Evolutionary conservation across 2,329 filamentous ascomycete species (phyloP).

Genomic region (Aspergillus pseudoviridinutans): DNA sequence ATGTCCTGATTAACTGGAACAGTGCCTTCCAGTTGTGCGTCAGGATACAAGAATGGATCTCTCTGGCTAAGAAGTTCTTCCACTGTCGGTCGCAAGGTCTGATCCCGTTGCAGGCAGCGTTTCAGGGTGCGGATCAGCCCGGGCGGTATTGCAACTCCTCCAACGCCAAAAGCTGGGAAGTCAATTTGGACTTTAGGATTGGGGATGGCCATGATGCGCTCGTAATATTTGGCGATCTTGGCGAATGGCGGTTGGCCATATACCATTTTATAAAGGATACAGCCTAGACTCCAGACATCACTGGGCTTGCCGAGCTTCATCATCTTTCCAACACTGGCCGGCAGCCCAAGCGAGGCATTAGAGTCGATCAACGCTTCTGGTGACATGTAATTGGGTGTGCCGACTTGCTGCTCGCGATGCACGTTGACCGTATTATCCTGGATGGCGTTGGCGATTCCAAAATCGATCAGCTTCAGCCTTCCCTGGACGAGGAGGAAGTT

Average conservation of each 20-base stretch:
- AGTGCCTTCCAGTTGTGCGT: slow-evolving; percentile 42
- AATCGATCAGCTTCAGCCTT: slow-evolving; percentile 91
- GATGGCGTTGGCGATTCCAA: slow-evolving; percentile 96
- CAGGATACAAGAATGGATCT: slow-evolving; percentile 58
- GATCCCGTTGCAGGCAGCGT: slow-evolving; percentile 57
- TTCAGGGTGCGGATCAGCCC: slow-evolving; percentile 54
- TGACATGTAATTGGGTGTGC: slow-evolving; percentile 98
- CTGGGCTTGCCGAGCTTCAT: slow-evolving; percentile 96
- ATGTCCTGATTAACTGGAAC: slow-evolving; percentile 56
- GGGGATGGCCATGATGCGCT: slow-evolving; percentile 62
- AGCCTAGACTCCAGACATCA: slow-evolving; percentile 94
- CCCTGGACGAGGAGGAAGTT: slow-evolving; percentile 95
- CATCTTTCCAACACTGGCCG: slow-evolving; percentile 58
- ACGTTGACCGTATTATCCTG: slow-evolving; percentile 97
- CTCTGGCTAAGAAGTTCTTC: slow-evolving; percentile 52
- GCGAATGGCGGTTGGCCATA: slow-evolving; percentile 96
- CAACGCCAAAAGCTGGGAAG: slow-evolving; percentile 44
- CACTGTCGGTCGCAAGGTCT: slow-evolving; percentile 54
- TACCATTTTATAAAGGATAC: slow-evolving; percentile 96
- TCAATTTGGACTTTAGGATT: slow-evolving; percentile 48
- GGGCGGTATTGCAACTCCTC: slow-evolving; percentile 50
- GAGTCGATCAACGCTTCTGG: slow-evolving; percentile 89
- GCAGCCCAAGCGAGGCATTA: slow-evolving; percentile 58
- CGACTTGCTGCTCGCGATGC: slow-evolving; percentile 90
- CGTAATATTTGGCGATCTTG: slow-evolving; percentile 82